Evolutionary conservation across 176 grass and related monocot species (phyloP).

Genomic region (Carex scoparia): DNA sequence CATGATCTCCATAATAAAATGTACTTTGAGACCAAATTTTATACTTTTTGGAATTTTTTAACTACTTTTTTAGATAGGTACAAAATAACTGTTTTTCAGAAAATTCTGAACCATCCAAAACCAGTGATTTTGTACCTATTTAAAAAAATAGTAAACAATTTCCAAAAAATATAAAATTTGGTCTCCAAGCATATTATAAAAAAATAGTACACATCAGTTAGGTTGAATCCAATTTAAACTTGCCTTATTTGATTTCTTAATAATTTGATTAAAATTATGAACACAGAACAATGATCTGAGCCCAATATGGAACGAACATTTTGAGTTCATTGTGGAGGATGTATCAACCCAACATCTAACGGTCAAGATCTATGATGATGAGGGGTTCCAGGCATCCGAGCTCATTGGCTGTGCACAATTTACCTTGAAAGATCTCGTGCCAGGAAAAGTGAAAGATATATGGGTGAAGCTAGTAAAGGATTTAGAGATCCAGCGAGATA

Average conservation of each 20-base stretch:
- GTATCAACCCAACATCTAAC: constrained; percentile 64
- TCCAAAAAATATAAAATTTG: no score
- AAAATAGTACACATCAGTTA: no score
- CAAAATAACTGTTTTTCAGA: no score
- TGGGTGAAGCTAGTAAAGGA: constrained; percentile 98
- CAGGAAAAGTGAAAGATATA: constrained; percentile 92
- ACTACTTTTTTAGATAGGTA: no score
- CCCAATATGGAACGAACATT: constrained; percentile 98
- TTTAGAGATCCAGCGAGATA: constrained; percentile 87
- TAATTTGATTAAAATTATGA: not conserved
- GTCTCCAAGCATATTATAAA: no score
- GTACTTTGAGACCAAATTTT: no score
- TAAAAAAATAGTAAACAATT: no score
- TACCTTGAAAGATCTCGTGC: constrained; percentile 60
- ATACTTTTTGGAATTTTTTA: no score
- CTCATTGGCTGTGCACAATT: constrained; percentile 95
- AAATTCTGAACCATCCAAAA: no score
- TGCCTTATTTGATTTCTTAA: not conserved
- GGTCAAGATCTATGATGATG: constrained; percentile 92
- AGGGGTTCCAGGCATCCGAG: constrained; percentile 79
- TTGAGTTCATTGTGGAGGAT: constrained; percentile 88
- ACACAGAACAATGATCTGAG: constrained; percentile 81
- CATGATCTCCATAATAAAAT: no score
- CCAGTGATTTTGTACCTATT: no score
- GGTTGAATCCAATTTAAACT: not conserved